phyloP scores from a whole-genome alignment of 805 yeast species.

The Diddensiella santjacobensis region DNA sequence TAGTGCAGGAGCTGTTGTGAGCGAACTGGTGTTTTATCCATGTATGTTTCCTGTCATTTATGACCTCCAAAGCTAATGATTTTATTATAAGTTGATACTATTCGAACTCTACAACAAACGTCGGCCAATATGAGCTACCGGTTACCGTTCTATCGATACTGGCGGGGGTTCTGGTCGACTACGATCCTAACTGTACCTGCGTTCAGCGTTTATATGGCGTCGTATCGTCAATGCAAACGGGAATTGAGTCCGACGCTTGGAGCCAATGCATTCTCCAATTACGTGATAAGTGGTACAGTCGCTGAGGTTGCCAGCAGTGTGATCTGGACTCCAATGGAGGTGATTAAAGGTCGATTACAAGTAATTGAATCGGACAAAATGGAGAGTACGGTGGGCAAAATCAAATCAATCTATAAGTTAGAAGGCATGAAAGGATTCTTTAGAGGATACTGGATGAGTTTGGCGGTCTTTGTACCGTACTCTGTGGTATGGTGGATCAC shows the following conservation, averaged over 20 bases:
- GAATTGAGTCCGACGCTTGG: slow-evolving; percentile 37
- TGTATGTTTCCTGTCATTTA: slow-evolving; percentile 27
- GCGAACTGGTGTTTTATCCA: slow-evolving; percentile 40
- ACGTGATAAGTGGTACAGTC: slow-evolving; percentile 36
- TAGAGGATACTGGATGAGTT: slow-evolving; percentile 58
- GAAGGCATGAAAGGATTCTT: slow-evolving; percentile 80
- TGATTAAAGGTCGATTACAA: slow-evolving; percentile 42
- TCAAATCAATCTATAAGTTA: slow-evolving; percentile 40
- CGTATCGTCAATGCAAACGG: slow-evolving; percentile 38
- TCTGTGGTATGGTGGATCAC: slow-evolving; percentile 42
- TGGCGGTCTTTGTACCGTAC: slow-evolving; percentile 42
- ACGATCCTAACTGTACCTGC: slow-evolving; percentile 41
- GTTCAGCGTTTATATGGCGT: slow-evolving; percentile 38
- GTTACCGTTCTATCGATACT: slow-evolving; percentile 37
- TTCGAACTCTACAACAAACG: slow-evolving; percentile 41
- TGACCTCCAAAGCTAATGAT: too few species aligned
- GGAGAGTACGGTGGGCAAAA: slow-evolving; percentile 17
- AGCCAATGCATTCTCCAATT: slow-evolving; percentile 32
- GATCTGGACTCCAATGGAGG: slow-evolving; percentile 45
- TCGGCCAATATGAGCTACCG: slow-evolving; percentile 35
- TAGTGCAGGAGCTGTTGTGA: slow-evolving; percentile 35
- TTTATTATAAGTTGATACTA: slow-evolving; percentile 34
- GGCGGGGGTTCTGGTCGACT: slow-evolving; percentile 40
- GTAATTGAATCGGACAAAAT: slow-evolving; percentile 24
- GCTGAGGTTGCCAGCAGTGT: slow-evolving; percentile 39